Percentiles rank a stretch among this genome's conserved stretches.
Conservation (phyloP, 495 filamentous ascomycete genomes). For the Pseudomonodictys pantanalensis region DNA sequence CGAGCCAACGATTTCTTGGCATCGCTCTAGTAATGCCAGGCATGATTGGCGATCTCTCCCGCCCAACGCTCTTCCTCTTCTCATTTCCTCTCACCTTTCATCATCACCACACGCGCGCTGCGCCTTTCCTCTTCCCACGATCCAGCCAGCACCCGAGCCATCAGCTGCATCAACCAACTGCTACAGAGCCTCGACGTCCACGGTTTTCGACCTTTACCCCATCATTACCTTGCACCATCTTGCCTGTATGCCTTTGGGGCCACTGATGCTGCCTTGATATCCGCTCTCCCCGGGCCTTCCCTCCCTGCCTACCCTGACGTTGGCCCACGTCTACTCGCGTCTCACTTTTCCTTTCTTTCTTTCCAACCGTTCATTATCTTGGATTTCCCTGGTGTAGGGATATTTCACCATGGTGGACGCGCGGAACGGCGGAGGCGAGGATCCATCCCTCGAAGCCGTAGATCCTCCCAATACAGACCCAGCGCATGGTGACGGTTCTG, state of each 20-base stretch:
- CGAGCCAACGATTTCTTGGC: too few relatives aligned
- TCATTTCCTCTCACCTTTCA: neutral
- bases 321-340: conserved; percentile 22
- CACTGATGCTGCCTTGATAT: conserved; percentile 35
- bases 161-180: conserved; percentile 25
- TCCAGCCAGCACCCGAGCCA: too few relatives aligned
- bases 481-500: conserved; percentile 21
- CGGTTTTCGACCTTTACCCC: conserved; percentile 12
- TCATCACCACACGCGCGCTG: neutral
- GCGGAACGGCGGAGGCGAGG: conserved; percentile 35
- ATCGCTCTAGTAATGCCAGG: too few relatives aligned
- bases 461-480: conserved; percentile 25
- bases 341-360: conserved; percentile 9
- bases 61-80: too few relatives aligned
- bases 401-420: conserved; percentile 31
- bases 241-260: conserved; percentile 27
- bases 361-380: conserved; percentile 6
- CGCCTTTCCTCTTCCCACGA: neutral
- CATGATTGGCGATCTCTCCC: too few relatives aligned
- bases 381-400: conserved; percentile 20
- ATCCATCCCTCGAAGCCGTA: conserved; percentile 27
- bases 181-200: neutral
- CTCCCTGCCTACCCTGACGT: conserved; percentile 27
- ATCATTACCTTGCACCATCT: too few relatives aligned
- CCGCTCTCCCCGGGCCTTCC: conserved; percentile 14